Percentiles rank a stretch among this genome's conserved stretches.
Conservation (phyloP, 495 filamentous ascomycete species). For the Saxispiralis lemnorum region DNA sequence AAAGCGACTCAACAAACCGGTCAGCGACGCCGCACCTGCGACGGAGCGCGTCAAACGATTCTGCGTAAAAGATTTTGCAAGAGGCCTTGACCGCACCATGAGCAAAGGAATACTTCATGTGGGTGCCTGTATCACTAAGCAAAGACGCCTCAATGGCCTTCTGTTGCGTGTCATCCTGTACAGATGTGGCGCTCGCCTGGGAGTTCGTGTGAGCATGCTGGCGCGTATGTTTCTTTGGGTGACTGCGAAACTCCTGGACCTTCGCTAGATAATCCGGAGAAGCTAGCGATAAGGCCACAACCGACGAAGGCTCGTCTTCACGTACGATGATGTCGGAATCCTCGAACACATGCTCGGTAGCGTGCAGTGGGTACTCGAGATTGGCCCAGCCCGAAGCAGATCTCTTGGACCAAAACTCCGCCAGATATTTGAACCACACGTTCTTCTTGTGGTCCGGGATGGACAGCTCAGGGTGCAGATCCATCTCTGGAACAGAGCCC, state of each 20-base stretch:
- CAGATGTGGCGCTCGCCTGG: not conserved
- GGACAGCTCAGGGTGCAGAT: constrained; percentile 42
- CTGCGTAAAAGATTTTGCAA: constrained; percentile 94
- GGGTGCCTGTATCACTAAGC: constrained; percentile 65
- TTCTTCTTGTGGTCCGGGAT: constrained; percentile 80
- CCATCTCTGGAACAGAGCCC: constrained; percentile 18
- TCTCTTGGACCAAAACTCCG: constrained; percentile 94
- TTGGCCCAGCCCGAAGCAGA: constrained; percentile 92
- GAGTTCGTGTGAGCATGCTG: constrained; percentile 5
- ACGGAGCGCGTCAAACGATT: constrained; percentile 90
- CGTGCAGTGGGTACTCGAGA: constrained; percentile 77
- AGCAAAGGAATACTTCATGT: constrained; percentile 84
- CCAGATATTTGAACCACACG: constrained; percentile 83
- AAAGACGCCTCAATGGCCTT: constrained; percentile 32
- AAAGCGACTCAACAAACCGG: constrained; percentile 86
- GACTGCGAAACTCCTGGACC: constrained; percentile 49
- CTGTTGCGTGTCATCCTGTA: constrained; percentile 14
- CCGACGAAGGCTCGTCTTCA: constrained; percentile 90
- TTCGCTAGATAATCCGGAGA: constrained; percentile 72
- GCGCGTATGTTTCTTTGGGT: constrained; percentile 9
- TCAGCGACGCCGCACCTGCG: constrained; percentile 83
- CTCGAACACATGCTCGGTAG: constrained; percentile 83
- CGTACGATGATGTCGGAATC: constrained; percentile 96
- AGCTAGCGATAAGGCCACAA: constrained; percentile 81
- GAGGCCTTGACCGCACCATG: constrained; percentile 85